A percentile compares a stretch with the other conserved stretches of the same genome.
Evolutionary conservation across 1,284 basidiomycete genomes (phyloP).

Genomic region (Apiotrichum veenhuisii): DNA sequence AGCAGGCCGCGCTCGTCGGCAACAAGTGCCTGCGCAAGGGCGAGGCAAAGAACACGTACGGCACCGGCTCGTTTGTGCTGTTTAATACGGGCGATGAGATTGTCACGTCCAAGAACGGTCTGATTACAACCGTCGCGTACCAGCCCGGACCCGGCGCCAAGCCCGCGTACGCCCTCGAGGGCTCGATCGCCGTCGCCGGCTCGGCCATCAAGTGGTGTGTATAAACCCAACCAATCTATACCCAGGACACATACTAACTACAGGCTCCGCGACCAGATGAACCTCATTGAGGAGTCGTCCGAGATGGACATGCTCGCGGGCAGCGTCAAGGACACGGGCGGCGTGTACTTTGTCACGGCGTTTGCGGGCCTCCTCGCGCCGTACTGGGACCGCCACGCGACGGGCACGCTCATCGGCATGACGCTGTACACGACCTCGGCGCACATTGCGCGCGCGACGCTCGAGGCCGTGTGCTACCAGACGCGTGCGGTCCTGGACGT

Average conservation of each 20-base stretch:
- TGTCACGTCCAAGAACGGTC: conserved; percentile 77
- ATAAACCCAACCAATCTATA: not conserved
- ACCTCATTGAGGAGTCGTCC: conserved; percentile 71
- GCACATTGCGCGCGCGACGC: conserved; percentile 88
- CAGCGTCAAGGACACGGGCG: conserved; percentile 73
- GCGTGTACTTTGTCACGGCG: conserved; percentile 94
- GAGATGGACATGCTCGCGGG: conserved; percentile 84
- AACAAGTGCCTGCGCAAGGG: conserved; percentile 85
- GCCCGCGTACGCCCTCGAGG: conserved; percentile 89
- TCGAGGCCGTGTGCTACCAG: conserved; percentile 74
- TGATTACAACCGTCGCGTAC: conserved; percentile 90
- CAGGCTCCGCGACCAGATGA: conserved; percentile 81
- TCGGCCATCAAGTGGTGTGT: conserved; percentile 84
- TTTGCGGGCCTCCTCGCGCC: conserved; percentile 89
- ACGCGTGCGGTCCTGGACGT: conserved; percentile 90
- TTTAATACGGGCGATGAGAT: conserved; percentile 84
- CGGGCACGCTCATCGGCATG: conserved; percentile 53
- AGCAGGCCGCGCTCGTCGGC: conserved; percentile 94
- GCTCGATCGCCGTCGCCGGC: conserved; percentile 91
- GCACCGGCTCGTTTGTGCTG: conserved; percentile 91
- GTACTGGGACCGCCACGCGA: conserved; percentile 47
- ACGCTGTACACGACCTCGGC: conserved; percentile 88
- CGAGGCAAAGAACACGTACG: conserved; percentile 91
- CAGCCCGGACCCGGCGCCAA: conserved; percentile 73
- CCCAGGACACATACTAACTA: conserved; percentile 18